Base-by-base conservation (phyloP, 495 filamentous ascomycete species). In the Chaetomium cochliodes region DNA sequence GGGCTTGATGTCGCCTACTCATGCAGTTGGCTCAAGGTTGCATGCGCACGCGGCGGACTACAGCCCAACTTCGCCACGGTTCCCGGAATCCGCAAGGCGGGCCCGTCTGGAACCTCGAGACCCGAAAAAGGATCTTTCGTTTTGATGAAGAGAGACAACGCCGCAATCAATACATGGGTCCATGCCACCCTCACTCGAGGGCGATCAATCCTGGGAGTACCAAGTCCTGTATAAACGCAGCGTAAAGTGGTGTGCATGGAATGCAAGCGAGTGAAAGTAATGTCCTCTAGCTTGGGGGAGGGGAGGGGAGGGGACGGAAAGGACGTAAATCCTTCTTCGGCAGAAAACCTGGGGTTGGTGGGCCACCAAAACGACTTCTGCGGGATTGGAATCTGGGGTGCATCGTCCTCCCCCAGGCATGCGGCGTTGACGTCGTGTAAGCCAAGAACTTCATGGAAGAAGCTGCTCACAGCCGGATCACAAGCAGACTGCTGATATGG, bases 291-390 rank as follows among this genome's bases (percentile, higher is more conserved):
- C 11, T 20, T 11, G 11, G 30, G 33, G n/a, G n/a, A n/a, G n/a
- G n/a, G n/a, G n/a, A n/a, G 13, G 28, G 37, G n/a, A 23, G 23
- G 39, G 56, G 7, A 28, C 12, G 13, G 9, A 22, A 25, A 28
- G 26, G 41, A 12, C 13, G 20, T 4, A 15, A 15, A 41, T 41
- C 47, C 47, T 13, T 13, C 47, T 7, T 28, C 39, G n/a, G n/a
- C 57, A 22, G 41, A 46, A 47, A 49, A 59, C 41, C 42, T 59
- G 57, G 57, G 57, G 57, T 59, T 59, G 57, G 33, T 41, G 53
- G 53, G 30, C 53, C 53, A 23, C 53, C 5, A 18, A 30, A 23
- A 12, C 28, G 53, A 9, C n/a, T 25, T 9, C 0, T 58, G 57
- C 37, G 5, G 26, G 23, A 30, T 30, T 30, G 28, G 28, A 59